Base-by-base conservation (phyloP, 139 green algal genomes). In the Deuterostichococcus epilithicus region DNA sequence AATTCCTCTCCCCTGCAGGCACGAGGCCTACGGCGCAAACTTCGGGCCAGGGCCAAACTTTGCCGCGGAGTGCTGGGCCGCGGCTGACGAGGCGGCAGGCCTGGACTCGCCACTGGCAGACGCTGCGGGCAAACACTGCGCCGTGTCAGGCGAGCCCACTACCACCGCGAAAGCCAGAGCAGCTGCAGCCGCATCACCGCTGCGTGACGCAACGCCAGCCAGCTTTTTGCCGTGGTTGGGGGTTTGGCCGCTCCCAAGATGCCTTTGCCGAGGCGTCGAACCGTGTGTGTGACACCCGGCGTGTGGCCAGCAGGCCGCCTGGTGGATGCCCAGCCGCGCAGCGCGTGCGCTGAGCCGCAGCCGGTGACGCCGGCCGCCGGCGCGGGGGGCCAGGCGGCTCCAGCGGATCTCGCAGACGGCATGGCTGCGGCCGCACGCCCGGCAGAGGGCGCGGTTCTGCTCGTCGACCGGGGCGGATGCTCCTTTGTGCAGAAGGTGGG, bases 401-500 rank as follows among this genome's bases (percentile, higher is more conserved):
- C 42, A 13, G 42, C 8, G 13, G 42, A 23, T 52, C 42, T 52
- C 8, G 42, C 42, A 13, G 42, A 8, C 8, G 42, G 8, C 8
- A 13, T 13, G 42, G 42, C 42, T 52, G 0, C 3, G 5, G 85
- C 83, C 35, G 44, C 72, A 2, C 39, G 26, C 6, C 23, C 58
- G 32, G 37, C 88, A 32, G 26, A 33, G 0, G 88, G 83, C 28
- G 69, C 72, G 13, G 70, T 94, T 4, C 83, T 78, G 20, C 32
- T 94, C 28, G 70, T 90, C 37, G 33, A 78, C 34, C 79, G 90
- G 2, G 90, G 90, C 52, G 18, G 72, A 32, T 93, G 89, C 86
- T 80, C 75, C 37, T 94, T 94, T 72, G 25, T 89, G 2, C 58
- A 83, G 6, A 94, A 94, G 72, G 84, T 45, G 26, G 66, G 85